Evolutionary conservation across 176 grass and related monocot genomes (phyloP), one percentile per base, ranked within the genome.

Genomic region (Poa pratensis): DNA sequence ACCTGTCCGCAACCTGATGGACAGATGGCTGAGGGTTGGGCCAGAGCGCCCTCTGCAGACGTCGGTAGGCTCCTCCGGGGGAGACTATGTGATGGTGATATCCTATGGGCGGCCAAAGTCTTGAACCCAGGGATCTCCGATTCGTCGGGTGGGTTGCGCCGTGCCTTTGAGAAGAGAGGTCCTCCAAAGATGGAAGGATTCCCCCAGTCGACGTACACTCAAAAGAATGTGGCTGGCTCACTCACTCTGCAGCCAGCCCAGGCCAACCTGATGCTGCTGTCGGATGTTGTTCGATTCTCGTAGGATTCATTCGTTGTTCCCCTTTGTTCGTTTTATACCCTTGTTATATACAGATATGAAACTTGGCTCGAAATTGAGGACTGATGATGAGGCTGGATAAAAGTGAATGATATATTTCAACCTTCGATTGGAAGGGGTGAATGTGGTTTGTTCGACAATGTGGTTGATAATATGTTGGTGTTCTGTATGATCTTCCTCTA

Each of bases 41-140:
- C 71, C 91, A 0, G 52, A 23, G 1, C 91, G 89, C 46, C 90
- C 61, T 34, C 4, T 97, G 64, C 89, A 90, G 49, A 82, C 92
- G 0, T 6, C 89, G 24, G 67, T 92, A 34, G 94, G 94, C 55
- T 83, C 89, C 64, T 94, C 94, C 0, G 94, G 89, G 16, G 88
- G 88, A 79, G 91, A 97, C 6, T 94, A 92, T 46, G 87, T 96
- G 85, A 91, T 96, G 82, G 91, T 90, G 78, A 74, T 96, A 73
- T 82, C 73, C 27, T 96, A 96, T 9, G 82, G 94, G 45, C 87
- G 87, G 43, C 75, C 78, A 24, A 91, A 66, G 70, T 20, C 57
- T 54, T 76, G 26, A 55, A 43, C 34, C 45, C 67, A 16, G 27
- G 2, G 35, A 71, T 63, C 69, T 50, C 57, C 74, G 68, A 54